phyloP scores from a whole-genome alignment of 768 basidiomycete species.

The Mycena polygramma region DNA sequence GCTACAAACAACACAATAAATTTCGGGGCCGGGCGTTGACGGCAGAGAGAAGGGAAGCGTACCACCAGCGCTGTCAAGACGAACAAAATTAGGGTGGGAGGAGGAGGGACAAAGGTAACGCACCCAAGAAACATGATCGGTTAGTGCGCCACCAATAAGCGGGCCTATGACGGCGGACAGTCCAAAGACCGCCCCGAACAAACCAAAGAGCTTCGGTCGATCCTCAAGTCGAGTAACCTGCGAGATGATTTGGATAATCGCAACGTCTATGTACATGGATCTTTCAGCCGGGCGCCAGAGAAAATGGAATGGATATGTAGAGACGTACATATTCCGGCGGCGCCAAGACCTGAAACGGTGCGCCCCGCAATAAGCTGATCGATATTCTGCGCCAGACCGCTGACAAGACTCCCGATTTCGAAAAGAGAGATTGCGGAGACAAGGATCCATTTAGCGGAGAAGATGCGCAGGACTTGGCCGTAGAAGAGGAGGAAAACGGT shows the following conservation, averaged over 20 bases:
- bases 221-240: conserved; percentile 46
- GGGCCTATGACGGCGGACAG: conserved; percentile 41
- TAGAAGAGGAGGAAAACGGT: conserved; percentile 35
- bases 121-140: conserved; percentile 37
- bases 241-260: conserved; percentile 16
- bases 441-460: conserved; percentile 35
- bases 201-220: conserved; percentile 38
- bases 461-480: conserved; percentile 25
- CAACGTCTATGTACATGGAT: conserved; percentile 7
- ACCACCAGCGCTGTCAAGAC: conserved; percentile 11
- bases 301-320: not conserved
- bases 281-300: not conserved
- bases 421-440: conserved; percentile 45
- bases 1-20: not conserved
- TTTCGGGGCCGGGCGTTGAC: too few species aligned
- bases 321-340: conserved; percentile 27
- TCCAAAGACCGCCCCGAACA: conserved; percentile 48
- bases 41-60: too few species aligned
- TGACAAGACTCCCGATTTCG: conserved; percentile 58
- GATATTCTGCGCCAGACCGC: conserved; percentile 47
- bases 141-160: conserved; percentile 47
- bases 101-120: not conserved
- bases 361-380: conserved; percentile 54
- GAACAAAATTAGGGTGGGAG: not conserved
- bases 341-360: conserved; percentile 26